Conservation (phyloP, 2,329 filamentous ascomycete genomes). For the Pseudogymnoascus verrucosus region DNA sequence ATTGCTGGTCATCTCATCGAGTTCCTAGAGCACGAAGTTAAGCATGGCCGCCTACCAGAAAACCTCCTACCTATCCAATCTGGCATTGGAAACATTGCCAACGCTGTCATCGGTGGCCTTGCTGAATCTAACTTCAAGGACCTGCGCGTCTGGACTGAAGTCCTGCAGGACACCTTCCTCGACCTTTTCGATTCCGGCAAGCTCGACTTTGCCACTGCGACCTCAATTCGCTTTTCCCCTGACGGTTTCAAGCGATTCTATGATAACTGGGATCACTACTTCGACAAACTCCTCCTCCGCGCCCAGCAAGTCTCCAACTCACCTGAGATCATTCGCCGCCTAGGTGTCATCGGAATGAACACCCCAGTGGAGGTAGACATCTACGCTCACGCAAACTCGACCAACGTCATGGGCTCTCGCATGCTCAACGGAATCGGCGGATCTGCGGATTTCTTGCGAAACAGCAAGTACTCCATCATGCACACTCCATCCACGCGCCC, state of each 20-base stretch:
- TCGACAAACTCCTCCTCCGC: conserved; percentile 74
- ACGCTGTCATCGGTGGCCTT: conserved; percentile 80
- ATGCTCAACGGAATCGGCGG: conserved; percentile 84
- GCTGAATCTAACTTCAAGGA: conserved; percentile 75
- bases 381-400: conserved; percentile 87
- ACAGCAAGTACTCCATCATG: conserved; percentile 82
- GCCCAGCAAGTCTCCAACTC: conserved; percentile 85
- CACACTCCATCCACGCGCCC: conserved; percentile 79
- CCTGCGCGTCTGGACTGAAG: conserved; percentile 88
- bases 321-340: conserved; percentile 79
- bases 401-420: conserved; percentile 78
- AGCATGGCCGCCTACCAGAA: conserved; percentile 64
- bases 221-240: conserved; percentile 82
- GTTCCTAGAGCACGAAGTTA: conserved; percentile 78
- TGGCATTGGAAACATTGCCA: conserved; percentile 89
- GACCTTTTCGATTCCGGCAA: conserved; percentile 85
- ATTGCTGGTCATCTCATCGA: conserved; percentile 79
- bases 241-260: conserved; percentile 91
- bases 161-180: conserved; percentile 86
- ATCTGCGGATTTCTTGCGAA: conserved; percentile 73
- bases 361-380: conserved; percentile 91
- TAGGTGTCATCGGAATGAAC: conserved; percentile 91
- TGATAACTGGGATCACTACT: conserved; percentile 71
- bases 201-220: conserved; percentile 83
- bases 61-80: conserved; percentile 77